Evolutionary conservation across 805 yeast genomes (phyloP).

Genomic region (Schizosaccharomyces pombe): DNA sequence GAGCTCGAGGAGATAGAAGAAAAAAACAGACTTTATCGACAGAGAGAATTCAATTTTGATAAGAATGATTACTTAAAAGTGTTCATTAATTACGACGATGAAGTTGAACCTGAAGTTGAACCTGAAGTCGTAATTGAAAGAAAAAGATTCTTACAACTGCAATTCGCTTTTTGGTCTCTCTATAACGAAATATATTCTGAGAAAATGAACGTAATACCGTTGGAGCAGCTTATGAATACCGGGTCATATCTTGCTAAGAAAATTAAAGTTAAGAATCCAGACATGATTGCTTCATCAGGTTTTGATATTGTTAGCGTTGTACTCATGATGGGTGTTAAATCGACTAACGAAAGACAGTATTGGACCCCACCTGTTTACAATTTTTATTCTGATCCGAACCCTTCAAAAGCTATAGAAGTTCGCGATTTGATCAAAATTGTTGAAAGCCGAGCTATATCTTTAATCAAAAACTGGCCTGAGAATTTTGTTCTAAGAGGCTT

Average conservation of each 20-base stretch:
- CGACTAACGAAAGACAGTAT: not conserved
- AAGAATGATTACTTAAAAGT: not conserved
- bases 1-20: not conserved
- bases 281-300: not conserved
- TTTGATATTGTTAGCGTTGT: not conserved
- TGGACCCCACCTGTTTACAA: conserved; percentile 12
- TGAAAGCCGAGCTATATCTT: conserved; percentile 20
- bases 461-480: conserved; percentile 70
- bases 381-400: conserved; percentile 44
- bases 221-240: not conserved
- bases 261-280: not conserved
- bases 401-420: conserved; percentile 38
- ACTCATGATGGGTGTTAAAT: not conserved
- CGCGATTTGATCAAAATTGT: conserved; percentile 19
- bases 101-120: not conserved
- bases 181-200: not conserved
- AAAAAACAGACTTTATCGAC: not conserved
- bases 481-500: conserved; percentile 68
- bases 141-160: not conserved
- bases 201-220: not conserved
- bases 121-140: not conserved
- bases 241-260: not conserved
- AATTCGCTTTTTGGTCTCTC: not conserved
- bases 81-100: not conserved
- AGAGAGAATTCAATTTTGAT: not conserved